Evolutionary conservation across 805 yeast species (phyloP).

Genomic region (Hanseniaspora vineae): DNA sequence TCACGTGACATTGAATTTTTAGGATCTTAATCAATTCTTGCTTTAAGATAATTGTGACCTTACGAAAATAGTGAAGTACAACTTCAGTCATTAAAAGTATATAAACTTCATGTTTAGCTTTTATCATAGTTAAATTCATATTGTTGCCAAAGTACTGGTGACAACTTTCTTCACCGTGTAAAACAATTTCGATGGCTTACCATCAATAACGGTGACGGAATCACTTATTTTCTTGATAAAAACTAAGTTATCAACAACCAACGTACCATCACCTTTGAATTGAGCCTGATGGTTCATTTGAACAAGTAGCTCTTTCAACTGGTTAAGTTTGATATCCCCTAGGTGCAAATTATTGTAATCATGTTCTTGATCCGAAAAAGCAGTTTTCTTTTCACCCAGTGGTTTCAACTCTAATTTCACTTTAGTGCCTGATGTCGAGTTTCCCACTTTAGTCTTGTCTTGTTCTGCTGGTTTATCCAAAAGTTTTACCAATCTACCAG

Average conservation of each 20-base stretch:
- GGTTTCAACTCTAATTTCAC: constrained; percentile 17
- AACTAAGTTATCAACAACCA: constrained; percentile 69
- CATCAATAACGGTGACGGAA: constrained; percentile 79
- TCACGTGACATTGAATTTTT: too few species aligned
- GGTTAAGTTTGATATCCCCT: constrained; percentile 81
- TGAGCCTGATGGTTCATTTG: constrained; percentile 60
- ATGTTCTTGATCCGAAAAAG: constrained; percentile 31
- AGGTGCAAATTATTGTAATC: constrained; percentile 24
- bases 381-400: constrained; percentile 17
- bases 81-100: too few species aligned
- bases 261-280: constrained; percentile 83
- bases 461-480: constrained; percentile 4
- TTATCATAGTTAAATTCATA: constrained; percentile 22
- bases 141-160: constrained; percentile 62
- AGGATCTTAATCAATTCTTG: too few species aligned
- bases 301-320: constrained; percentile 51
- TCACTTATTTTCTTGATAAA: constrained; percentile 68
- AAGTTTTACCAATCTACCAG: constrained; percentile 32
- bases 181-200: constrained; percentile 60
- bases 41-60: too few species aligned
- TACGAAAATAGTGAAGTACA: too few species aligned
- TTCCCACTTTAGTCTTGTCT: constrained; percentile 4
- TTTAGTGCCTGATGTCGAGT: constrained; percentile 4
- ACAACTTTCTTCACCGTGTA: constrained; percentile 66
- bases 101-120: too few species aligned